phyloP scores from a whole-genome alignment of 768 basidiomycete species.

The Austroboletus festivus region DNA sequence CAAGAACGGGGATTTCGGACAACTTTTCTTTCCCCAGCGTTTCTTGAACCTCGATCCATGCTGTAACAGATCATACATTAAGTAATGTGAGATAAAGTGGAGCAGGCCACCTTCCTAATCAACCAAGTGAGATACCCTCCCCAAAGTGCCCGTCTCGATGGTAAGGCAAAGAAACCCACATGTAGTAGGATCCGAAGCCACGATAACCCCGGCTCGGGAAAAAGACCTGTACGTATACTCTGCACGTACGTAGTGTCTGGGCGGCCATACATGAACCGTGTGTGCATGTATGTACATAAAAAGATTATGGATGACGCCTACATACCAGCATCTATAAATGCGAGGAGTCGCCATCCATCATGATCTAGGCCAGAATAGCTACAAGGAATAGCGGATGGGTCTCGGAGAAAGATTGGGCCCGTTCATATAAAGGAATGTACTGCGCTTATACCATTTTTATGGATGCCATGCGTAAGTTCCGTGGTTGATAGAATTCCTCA shows the following conservation, averaged over 20 bases:
- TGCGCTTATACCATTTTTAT: no score
- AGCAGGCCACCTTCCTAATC: conserved; percentile 6
- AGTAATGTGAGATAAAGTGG: conserved; percentile 20
- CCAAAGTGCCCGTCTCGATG: conserved; percentile 15
- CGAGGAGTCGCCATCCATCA: neutral
- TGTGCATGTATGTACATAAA: no score
- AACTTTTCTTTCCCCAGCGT: conserved; percentile 5
- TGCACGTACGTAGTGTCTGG: conserved; percentile 17
- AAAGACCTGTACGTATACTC: conserved; percentile 17
- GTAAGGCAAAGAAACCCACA: conserved; percentile 10
- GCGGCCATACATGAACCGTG: conserved; percentile 8
- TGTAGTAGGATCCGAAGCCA: conserved; percentile 4
- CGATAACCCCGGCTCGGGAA: conserved; percentile 11
- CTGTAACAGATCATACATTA: conserved; percentile 15
- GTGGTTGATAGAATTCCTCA: no score
- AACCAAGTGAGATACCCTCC: conserved; percentile 13
- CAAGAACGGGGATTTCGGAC: conserved; percentile 15
- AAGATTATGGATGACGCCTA: conserved; percentile 9
- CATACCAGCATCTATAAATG: conserved; percentile 6
- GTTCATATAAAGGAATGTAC: conserved; percentile 3
- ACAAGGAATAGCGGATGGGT: no score
- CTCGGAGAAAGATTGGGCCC: neutral
- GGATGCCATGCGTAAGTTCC: no score
- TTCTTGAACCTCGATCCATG: conserved; percentile 11
- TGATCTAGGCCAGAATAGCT: neutral